These are phyloP conservation scores for Scheffersomyces stipitis DNA, from an alignment of 805 yeast genomes.

Conservation along the genomic window DNA sequence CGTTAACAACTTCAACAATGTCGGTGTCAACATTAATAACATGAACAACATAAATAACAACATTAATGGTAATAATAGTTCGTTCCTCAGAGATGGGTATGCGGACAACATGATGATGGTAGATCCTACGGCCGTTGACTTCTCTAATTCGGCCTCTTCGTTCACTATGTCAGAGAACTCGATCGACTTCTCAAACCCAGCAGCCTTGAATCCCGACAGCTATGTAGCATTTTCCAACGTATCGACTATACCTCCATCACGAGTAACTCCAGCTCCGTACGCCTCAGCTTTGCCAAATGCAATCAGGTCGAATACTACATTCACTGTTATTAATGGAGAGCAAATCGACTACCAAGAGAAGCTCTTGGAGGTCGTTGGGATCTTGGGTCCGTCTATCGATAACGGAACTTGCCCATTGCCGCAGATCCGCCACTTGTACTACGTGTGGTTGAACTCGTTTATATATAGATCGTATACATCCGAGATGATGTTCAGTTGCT, in stretches of 20 bases:
- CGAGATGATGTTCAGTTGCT: conserved; percentile 34
- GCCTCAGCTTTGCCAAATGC: conserved; percentile 9
- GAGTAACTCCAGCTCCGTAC: neutral
- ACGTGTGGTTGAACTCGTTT: conserved; percentile 33
- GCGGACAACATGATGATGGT: neutral
- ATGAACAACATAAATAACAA: no score
- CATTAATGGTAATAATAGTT: no score
- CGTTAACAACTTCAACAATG: neutral
- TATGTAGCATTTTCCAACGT: neutral
- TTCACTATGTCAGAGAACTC: neutral
- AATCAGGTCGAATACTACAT: neutral
- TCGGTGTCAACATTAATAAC: no score
- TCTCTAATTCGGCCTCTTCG: neutral
- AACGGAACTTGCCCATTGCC: conserved; percentile 27
- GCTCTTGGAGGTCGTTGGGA: conserved; percentile 1
- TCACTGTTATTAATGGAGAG: conserved; percentile 1
- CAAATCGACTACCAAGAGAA: conserved; percentile 3
- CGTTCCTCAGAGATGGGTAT: neutral
- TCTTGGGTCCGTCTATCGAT: conserved; percentile 15
- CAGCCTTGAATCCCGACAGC: no score
- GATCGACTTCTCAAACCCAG: neutral
- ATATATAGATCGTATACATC: conserved; percentile 21
- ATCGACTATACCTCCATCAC: neutral
- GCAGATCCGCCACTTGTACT: conserved; percentile 30
- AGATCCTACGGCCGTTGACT: no score